Conservation (phyloP, 2,329 filamentous ascomycete species). For the Fusarium sp. region DNA sequence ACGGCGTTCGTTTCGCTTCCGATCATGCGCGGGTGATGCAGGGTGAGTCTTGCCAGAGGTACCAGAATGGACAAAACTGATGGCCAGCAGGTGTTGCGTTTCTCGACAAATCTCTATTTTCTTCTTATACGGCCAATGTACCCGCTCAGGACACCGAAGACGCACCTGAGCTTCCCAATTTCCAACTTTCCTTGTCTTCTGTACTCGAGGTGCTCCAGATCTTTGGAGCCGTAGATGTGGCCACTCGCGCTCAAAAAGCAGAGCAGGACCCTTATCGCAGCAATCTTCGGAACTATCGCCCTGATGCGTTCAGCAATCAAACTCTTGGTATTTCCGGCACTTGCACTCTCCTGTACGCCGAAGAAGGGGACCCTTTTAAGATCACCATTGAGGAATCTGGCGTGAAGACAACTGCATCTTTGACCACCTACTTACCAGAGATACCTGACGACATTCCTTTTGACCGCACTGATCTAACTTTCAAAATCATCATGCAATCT, state of each 20-base stretch:
- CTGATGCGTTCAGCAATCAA: conserved; percentile 85
- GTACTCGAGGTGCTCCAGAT: conserved; percentile 96
- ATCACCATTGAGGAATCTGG: conserved; percentile 88
- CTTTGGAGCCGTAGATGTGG: conserved; percentile 83
- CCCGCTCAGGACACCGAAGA: conserved; percentile 53
- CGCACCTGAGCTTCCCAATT: conserved; percentile 68
- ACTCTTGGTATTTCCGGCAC: conserved; percentile 85
- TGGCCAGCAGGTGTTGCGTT: conserved; percentile 67
- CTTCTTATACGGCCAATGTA: conserved; percentile 78
- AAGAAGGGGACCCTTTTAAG: conserved; percentile 80
- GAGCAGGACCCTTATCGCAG: conserved; percentile 71
- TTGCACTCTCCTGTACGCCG: conserved; percentile 82
- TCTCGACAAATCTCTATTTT: conserved; percentile 89
- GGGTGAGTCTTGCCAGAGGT: conserved; percentile 62
- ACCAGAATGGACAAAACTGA: conserved; percentile 8
- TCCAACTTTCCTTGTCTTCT: conserved; percentile 87
- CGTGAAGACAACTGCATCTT: conserved; percentile 87
- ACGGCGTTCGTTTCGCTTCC: conserved; percentile 87
- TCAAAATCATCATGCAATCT: conserved; percentile 95
- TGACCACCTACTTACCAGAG: conserved; percentile 88
- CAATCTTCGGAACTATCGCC: conserved; percentile 70
- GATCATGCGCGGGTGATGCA: conserved; percentile 93
- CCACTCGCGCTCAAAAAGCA: conserved; percentile 66
- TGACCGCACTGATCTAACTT: conserved; percentile 78
- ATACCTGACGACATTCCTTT: conserved; percentile 86